Conservation (phyloP, 345 rosid species). For the Arabis alpina region DNA sequence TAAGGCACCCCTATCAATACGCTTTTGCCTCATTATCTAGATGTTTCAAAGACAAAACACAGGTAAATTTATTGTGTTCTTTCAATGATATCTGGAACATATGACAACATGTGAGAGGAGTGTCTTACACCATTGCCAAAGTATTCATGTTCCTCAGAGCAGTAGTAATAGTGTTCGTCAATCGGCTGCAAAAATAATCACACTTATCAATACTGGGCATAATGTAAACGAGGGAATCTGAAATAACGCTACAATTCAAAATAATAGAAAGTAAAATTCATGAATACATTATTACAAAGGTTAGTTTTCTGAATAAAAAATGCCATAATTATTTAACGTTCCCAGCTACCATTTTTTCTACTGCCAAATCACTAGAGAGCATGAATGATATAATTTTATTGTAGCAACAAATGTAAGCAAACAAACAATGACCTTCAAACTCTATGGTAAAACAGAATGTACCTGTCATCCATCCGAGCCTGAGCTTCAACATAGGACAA, state of each 20-base stretch:
- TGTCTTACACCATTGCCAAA: slow-evolving; percentile 79
- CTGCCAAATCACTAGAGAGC: no score
- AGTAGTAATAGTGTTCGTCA: slow-evolving; percentile 75
- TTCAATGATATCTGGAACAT: slow-evolving; percentile 18
- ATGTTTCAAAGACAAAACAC: no score
- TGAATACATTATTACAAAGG: no score
- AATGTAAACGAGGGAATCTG: not conserved
- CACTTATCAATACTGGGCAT: slow-evolving; percentile 24
- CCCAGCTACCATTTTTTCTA: no score
- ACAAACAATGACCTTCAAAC: slow-evolving; percentile 21
- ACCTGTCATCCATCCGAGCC: slow-evolving; percentile 99
- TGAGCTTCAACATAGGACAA: slow-evolving; percentile 98
- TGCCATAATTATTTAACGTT: no score
- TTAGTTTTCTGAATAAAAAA: slow-evolving; percentile 1
- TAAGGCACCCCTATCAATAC: no score
- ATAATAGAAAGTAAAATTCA: no score
- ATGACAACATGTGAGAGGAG: slow-evolving; percentile 17
- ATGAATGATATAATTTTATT: no score
- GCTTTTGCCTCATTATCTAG: no score
- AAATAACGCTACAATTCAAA: slow-evolving; percentile 11
- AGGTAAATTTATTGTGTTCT: not conserved
- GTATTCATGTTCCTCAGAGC: slow-evolving; percentile 95
- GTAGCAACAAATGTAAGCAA: no score
- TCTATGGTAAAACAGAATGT: slow-evolving; percentile 11
- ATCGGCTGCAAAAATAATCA: slow-evolving; percentile 64